These are phyloP conservation scores for Tulasnella sp. DNA, from an alignment of 768 basidiomycete genomes.

Conservation along the genomic window DNA sequence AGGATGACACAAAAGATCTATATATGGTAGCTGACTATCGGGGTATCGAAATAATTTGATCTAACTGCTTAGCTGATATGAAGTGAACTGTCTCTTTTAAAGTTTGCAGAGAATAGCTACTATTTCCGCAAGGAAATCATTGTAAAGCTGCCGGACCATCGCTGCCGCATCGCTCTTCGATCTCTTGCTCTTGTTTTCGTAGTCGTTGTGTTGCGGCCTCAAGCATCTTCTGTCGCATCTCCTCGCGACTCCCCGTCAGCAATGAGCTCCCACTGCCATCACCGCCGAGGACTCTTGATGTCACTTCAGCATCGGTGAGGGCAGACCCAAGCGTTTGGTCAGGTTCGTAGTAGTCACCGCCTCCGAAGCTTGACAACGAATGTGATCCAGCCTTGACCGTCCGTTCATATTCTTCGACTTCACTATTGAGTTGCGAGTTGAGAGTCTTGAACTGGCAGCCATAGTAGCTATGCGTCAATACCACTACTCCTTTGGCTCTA, in stretches of 20 bases:
- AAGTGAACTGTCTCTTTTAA: too few species aligned
- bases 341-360: conserved; percentile 41
- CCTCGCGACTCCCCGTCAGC: conserved; percentile 23
- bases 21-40: too few species aligned
- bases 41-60: too few species aligned
- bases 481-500: background rate
- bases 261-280: conserved; percentile 23
- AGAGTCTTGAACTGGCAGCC: conserved; percentile 55
- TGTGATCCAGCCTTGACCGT: conserved; percentile 44
- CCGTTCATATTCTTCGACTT: conserved; percentile 59
- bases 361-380: conserved; percentile 31
- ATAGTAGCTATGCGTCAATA: background rate
- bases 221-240: conserved; percentile 43
- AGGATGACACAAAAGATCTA: too few species aligned
- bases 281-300: conserved; percentile 46
- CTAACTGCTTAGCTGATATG: too few species aligned
- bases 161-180: conserved; percentile 61
- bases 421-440: conserved; percentile 62
- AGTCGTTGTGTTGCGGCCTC: conserved; percentile 54
- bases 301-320: background rate
- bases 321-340: background rate
- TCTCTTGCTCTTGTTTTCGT: conserved; percentile 54
- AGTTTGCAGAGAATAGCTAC: too few species aligned
- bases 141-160: conserved; percentile 3
- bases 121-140: background rate